Conservation (phyloP, 2,329 filamentous ascomycete genomes). For the Orbilia blumenaviensis region DNA sequence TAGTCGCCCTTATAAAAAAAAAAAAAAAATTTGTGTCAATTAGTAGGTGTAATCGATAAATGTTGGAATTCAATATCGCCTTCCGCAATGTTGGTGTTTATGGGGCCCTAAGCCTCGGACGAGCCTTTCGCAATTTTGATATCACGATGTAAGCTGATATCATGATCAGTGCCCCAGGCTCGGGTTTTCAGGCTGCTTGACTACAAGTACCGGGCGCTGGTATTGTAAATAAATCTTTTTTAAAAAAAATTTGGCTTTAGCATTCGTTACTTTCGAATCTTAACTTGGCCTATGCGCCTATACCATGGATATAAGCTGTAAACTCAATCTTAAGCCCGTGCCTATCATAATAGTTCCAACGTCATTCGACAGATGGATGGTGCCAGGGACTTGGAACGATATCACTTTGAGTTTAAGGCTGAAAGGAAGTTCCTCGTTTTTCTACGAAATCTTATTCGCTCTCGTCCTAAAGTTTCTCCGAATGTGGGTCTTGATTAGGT, state of each 20-base stretch:
- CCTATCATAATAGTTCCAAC: background rate
- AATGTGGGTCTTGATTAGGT: conserved; percentile 26
- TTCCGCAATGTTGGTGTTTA: no score
- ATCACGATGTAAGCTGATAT: conserved; percentile 26
- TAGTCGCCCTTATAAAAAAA: no score
- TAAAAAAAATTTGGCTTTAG: no score
- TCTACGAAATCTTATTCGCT: background rate
- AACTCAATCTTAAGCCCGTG: background rate
- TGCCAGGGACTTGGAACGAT: background rate
- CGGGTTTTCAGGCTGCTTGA: background rate
- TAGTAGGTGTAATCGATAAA: no score
- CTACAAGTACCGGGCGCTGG: background rate
- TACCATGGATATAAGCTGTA: background rate
- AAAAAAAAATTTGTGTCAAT: no score
- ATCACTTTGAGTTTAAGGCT: conserved; percentile 2
- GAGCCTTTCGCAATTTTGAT: background rate
- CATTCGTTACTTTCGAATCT: no score
- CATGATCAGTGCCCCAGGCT: background rate
- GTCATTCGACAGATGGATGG: background rate
- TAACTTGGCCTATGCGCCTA: no score
- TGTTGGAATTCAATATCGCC: no score
- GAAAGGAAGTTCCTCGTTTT: background rate
- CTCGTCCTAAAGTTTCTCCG: conserved; percentile 44
- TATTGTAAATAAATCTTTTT: no score
- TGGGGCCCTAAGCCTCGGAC: background rate